These are phyloP conservation scores for Globisporangium lucens DNA, from an alignment of 352 stramenopile genomes.

Conservation along the genomic window DNA sequence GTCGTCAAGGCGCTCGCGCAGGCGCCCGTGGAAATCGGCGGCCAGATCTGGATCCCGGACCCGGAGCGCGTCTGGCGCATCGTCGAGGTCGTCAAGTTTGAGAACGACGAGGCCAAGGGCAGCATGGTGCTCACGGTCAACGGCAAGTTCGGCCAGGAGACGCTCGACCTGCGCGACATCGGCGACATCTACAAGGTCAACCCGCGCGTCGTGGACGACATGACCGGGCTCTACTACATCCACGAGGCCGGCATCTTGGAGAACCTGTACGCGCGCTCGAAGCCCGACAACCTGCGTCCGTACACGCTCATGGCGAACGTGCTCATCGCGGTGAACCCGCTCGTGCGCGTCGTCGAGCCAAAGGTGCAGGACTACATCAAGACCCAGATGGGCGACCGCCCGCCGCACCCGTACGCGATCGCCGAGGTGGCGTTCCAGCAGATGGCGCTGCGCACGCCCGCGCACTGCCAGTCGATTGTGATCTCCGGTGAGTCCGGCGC, in stretches of 20 bases:
- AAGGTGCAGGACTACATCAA: conserved; percentile 88
- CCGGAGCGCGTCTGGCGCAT: conserved; percentile 80
- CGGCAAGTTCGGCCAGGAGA: conserved; percentile 69
- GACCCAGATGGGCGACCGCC: conserved; percentile 84
- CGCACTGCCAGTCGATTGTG: conserved; percentile 86
- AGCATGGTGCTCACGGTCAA: conserved; percentile 61
- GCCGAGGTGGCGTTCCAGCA: conserved; percentile 88
- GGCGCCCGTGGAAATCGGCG: conserved; percentile 69
- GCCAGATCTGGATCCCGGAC: conserved; percentile 87
- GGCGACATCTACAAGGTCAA: conserved; percentile 86
- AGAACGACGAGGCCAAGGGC: conserved; percentile 46
- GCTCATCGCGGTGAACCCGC: conserved; percentile 83
- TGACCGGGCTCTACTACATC: conserved; percentile 88
- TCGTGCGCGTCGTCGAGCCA: conserved; percentile 76
- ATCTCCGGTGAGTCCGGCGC: conserved; percentile 85
- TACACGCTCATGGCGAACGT: conserved; percentile 90
- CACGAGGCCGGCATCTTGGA: conserved; percentile 84
- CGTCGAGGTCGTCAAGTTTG: conserved; percentile 71
- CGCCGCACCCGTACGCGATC: conserved; percentile 80
- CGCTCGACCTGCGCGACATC: conserved; percentile 77
- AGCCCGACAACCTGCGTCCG: conserved; percentile 67
- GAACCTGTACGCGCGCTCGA: conserved; percentile 74
- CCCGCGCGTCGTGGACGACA: conserved; percentile 84
- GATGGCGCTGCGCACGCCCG: conserved; percentile 77
- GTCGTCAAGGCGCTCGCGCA: conserved; percentile 61